Evolutionary conservation across 1,139 yeast species (phyloP), one percentile per base, ranked within the genome.

Genomic region (Debaryomycetaceae sp.): DNA sequence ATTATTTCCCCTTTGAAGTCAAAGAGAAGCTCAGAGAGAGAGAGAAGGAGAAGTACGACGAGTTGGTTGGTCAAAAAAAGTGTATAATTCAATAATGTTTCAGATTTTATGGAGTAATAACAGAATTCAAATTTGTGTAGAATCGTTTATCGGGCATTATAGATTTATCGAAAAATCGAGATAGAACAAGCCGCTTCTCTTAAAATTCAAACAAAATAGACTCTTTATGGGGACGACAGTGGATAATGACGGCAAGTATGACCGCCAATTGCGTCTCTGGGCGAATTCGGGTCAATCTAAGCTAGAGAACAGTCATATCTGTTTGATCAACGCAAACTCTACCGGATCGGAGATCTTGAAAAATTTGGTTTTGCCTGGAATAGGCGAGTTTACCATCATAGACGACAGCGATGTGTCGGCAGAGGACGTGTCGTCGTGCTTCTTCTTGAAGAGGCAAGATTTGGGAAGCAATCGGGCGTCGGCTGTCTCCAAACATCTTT

Each of bases 241-340:
- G 51, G 72, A 72, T 40, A 75, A 70, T 50, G 60, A 60, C 35
- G 59, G 70, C 43, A 80, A 80, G 52, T 91, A 89, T 61, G 98
- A 93, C 64, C 76, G 99, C 40, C 99, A 93, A 61, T 67, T 91
- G 48, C 76, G 98, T 37, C 68, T 93, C 17, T 93, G 99, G 99
- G 93, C 89, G 0, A 57, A 77, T 0, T 64, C 76, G 1, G 98
- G 98, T 4, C 99, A 93, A 57, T 54, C 66, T 6, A 72, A 75
- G 4, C 70, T 93, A 34, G 81, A 80, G 42, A 58, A 62, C 3
- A 71, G 93, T 1, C 82, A 77, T 47, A 73, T 90, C 2, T 78
- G 89, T 45, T 63, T 89, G 8, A 54, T 89, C 6, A 81, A 83
- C 41, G 83, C 83, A 9, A 71, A 82, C 1, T 63, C 83, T 0